Conservation (phyloP, 2,329 filamentous ascomycete genomes). For the Penicillium fuscoglaucum region DNA sequence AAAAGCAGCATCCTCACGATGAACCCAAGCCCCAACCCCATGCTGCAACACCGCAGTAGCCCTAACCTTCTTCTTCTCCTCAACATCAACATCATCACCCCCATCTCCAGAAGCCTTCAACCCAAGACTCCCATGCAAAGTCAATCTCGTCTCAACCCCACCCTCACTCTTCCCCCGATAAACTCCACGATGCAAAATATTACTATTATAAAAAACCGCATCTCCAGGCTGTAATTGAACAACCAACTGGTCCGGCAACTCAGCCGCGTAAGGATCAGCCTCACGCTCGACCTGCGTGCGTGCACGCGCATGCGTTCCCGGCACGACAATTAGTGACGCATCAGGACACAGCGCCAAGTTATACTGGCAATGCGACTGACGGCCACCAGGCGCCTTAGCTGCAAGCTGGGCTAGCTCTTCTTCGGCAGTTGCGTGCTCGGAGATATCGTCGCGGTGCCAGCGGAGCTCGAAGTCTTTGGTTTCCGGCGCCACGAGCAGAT, state of each 20-base stretch:
- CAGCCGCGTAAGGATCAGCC: conserved; percentile 64
- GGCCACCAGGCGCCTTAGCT: conserved; percentile 45
- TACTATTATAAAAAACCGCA: conserved; percentile 86
- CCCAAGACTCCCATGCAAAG: conserved; percentile 47
- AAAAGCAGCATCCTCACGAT: conserved; percentile 44
- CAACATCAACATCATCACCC: conserved; percentile 17
- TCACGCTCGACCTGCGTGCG: conserved; percentile 68
- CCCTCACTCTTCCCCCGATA: conserved; percentile 43
- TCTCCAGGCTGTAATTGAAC: conserved; percentile 72
- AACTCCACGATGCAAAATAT: conserved; percentile 63
- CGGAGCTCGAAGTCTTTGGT: conserved; percentile 69
- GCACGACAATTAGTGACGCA: conserved; percentile 70
- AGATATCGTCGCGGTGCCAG: conserved; percentile 86
- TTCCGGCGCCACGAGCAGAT: conserved; percentile 73
- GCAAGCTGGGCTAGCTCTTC: conserved; percentile 66
- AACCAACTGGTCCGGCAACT: conserved; percentile 63
- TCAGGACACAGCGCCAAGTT: conserved; percentile 81
- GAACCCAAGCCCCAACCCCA: conserved; percentile 48
- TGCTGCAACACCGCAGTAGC: conserved; percentile 49
- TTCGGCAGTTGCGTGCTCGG: conserved; percentile 62
- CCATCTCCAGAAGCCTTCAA: conserved; percentile 31
- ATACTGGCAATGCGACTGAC: conserved; percentile 77
- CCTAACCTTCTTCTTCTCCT: conserved; percentile 39
- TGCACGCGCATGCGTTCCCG: conserved; percentile 70
- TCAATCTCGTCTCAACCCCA: conserved; percentile 42